Evolutionary conservation across 2,329 filamentous ascomycete species (phyloP), one percentile per base, ranked within the genome.

Genomic region (Fusarium xyrophilum): DNA sequence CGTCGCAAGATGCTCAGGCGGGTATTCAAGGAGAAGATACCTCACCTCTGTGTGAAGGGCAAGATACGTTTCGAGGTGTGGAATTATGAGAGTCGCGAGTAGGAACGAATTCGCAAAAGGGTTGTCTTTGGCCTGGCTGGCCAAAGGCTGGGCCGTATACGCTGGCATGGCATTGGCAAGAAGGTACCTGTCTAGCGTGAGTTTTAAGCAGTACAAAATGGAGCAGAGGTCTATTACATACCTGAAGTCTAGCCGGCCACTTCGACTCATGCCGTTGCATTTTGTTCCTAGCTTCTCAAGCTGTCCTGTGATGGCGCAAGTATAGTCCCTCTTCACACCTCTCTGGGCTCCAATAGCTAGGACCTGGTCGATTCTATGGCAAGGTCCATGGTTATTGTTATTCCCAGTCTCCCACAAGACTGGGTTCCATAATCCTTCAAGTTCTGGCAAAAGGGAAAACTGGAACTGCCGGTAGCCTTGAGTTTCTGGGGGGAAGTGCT

Each of bases 101-200:
- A 86, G 78, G 25, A 82, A 79, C 3, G 85, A 81, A 68, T 86
- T 84, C 19, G 81, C 79, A 62, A 88, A 85, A 1, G 85, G 86
- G 67, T 86, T 86, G 58, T 84, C 82, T 33, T 82, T 80, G 6
- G 81, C 81, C 62, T 86, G 84, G 56, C 82, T 82, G 6, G 82
- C 73, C 11, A 85, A 75, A 3, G 82, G 82, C 60, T 86, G 85
- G 2, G 83, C 79, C 8, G 83, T 85, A 65, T 85, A 86, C 1
- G 82, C 79, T 73, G 89, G 87, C 83, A 89, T 87, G 7, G 85
- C 85, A 66, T 83, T 88, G 68, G 83, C 83, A 56, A 89, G 84
- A 51, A 90, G 80, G 68, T 87, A 89, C 65, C 87, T 89, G 40
- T 17, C 7, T 2, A 43, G 19, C 14, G 46, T 68, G 65, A 65